Evolutionary conservation across 352 stramenopile genomes (phyloP), one percentile per base, ranked within the genome.

Genomic region (Thalassiosira livingstoniorum): DNA sequence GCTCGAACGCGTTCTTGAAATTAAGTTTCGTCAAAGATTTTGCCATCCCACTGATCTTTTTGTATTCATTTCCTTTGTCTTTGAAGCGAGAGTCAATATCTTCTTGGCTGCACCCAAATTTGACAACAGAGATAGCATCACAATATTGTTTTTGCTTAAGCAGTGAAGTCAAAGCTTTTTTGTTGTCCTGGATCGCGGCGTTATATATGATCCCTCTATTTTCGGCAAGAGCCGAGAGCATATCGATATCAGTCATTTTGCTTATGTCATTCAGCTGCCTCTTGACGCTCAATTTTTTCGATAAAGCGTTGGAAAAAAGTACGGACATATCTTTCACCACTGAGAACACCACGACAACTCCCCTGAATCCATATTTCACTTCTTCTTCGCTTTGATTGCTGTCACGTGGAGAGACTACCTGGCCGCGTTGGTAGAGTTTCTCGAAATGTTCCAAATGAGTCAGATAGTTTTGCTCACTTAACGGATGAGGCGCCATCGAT

Each of bases 281-380:
- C 11, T 25, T 21, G 15, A 75, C 62, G 7, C 53, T 27, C 15
- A 90, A 60, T 54, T 86, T 66, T 60, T 78, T 47, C 4, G 87
- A 71, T 23, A 92, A 29, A 69, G 53, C 66, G 25, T 72, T 29
- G 21, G 61, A 70, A 42, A 82, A 73, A 37, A 23, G 7, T 32
- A 61, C 37, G 32, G 82, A 65, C 37, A 39, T 71, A 29, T 71
- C 27, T 60, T 72, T 87, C 5, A 70, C 63, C 25, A 67, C 15
- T 18, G 64, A 74, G 37, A 90, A 62, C 42, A 92, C 64, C 4
- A 92, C 54, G 21, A 87, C 35, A 21, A 87, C 27, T 7, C 83
- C 83, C 31, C 18, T 21, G 45, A 65, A 57, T 10, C 18, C 2
- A 51, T 34, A 57, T 25, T 66, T 58, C n/a, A 23, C 5, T 43